These are phyloP conservation scores for Aspergillus nanangensis DNA, from an alignment of 495 filamentous ascomycete genomes.

Conservation along the genomic window DNA sequence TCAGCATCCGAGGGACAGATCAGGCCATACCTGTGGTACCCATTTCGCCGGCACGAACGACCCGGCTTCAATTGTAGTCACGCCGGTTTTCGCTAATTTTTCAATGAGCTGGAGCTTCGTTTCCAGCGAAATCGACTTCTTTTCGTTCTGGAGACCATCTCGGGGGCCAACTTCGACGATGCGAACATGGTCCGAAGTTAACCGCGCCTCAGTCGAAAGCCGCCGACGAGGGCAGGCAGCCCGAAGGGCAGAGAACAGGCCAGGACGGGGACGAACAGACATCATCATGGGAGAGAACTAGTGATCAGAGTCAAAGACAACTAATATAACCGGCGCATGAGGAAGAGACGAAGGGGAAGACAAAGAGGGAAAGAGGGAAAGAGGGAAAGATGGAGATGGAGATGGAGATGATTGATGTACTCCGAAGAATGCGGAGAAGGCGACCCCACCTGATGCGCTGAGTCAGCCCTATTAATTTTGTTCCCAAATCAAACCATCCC, in stretches of 20 bases:
- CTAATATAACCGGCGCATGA: no score
- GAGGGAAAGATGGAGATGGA: no score
- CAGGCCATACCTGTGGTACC: conserved; percentile 77
- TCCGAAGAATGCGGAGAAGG: conserved; percentile 19
- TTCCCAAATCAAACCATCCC: conserved; percentile 9
- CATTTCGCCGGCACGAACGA: conserved; percentile 96
- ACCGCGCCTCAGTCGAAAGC: conserved; percentile 43
- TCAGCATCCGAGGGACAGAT: not conserved
- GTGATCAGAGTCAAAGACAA: not conserved
- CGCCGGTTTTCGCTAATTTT: conserved; percentile 75
- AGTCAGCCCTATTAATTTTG: not conserved
- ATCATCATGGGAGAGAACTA: conserved; percentile 16
- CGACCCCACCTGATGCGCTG: conserved; percentile 14
- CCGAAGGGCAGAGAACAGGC: conserved; percentile 30
- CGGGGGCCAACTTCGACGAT: conserved; percentile 93
- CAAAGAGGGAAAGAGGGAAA: not conserved
- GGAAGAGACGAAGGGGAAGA: not conserved
- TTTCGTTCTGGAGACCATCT: conserved; percentile 96
- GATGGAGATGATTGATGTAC: no score
- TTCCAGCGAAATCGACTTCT: conserved; percentile 68
- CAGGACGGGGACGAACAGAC: conserved; percentile 16
- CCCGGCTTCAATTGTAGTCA: conserved; percentile 87
- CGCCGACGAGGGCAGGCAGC: conserved; percentile 22
- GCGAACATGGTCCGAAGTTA: conserved; percentile 50
- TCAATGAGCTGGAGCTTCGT: conserved; percentile 86